These are phyloP conservation scores for Xerocomus brunneocitrinus DNA, from an alignment of 768 basidiomycete species.

Conservation along the genomic window DNA sequence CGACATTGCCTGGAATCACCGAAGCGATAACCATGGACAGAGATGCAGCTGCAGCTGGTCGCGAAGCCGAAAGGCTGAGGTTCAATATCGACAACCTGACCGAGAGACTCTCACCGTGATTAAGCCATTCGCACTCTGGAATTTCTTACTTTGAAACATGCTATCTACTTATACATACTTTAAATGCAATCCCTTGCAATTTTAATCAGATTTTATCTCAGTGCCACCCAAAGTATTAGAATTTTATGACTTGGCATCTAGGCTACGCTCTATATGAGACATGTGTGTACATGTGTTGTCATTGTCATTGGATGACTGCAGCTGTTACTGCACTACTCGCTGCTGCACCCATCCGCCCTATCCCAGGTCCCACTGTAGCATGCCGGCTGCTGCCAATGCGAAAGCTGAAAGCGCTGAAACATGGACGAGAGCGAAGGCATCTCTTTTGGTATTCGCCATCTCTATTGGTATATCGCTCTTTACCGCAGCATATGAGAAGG, in stretches of 20 bases:
- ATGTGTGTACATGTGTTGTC: too few species aligned
- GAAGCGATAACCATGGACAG: slow-evolving; percentile 73
- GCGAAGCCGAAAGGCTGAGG: slow-evolving; percentile 60
- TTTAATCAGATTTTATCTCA: too few species aligned
- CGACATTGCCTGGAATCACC: slow-evolving; percentile 76
- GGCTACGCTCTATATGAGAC: too few species aligned
- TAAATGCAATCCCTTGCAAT: too few species aligned
- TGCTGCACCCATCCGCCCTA: too few species aligned
- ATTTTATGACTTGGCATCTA: too few species aligned
- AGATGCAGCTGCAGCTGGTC: slow-evolving; percentile 54
- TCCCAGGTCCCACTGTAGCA: not conserved
- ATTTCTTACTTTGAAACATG: not conserved
- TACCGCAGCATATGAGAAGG: slow-evolving; percentile 57
- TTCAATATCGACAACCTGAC: slow-evolving; percentile 49
- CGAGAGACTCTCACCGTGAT: slow-evolving; percentile 23
- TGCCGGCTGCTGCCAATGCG: slow-evolving; percentile 3
- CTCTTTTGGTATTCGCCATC: slow-evolving; percentile 26
- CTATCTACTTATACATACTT: not conserved
- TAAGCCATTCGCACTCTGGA: not conserved
- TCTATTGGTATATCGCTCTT: slow-evolving; percentile 47
- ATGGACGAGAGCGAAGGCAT: slow-evolving; percentile 13
- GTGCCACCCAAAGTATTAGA: too few species aligned
- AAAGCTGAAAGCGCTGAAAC: not conserved
- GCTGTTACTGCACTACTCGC: too few species aligned
- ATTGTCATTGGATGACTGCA: too few species aligned